Conservation (phyloP, 2,329 filamentous ascomycete species). For the Sporothrix euskadiensis region DNA sequence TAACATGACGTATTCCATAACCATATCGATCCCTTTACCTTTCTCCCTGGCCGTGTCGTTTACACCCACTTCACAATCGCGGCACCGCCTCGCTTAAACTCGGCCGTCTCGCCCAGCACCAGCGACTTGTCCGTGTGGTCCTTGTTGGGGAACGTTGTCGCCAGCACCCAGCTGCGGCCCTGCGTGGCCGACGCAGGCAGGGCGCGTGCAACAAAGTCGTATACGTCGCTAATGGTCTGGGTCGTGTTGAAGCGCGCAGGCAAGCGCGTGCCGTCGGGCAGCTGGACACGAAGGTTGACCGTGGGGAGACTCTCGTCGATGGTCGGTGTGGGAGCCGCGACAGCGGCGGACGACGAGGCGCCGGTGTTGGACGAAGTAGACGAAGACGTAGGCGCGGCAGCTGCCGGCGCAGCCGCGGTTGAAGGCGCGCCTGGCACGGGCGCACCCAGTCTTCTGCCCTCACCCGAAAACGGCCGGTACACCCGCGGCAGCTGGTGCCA, state of each 20-base stretch:
- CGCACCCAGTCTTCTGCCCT: constrained; percentile 72
- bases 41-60: neutral
- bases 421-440: constrained; percentile 64
- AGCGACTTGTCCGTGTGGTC: constrained; percentile 69
- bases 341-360: constrained; percentile 36
- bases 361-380: constrained; percentile 28
- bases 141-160: constrained; percentile 81
- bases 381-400: constrained; percentile 38
- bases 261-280: constrained; percentile 74
- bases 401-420: constrained; percentile 33
- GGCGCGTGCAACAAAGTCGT: constrained; percentile 69
- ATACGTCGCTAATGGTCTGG: constrained; percentile 75
- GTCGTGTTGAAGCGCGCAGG: constrained; percentile 80
- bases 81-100: constrained; percentile 66
- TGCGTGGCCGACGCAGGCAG: constrained; percentile 54
- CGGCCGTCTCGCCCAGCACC: constrained; percentile 59
- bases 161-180: constrained; percentile 68
- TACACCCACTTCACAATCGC: constrained; percentile 63
- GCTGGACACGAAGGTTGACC: constrained; percentile 71
- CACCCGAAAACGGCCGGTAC: constrained; percentile 73
- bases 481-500: constrained; percentile 72
- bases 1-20: neutral
- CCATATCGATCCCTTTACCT: neutral
- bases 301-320: constrained; percentile 68
- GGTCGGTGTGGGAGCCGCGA: constrained; percentile 41